Base-by-base conservation (phyloP, 352 stramenopile genomes). In the Aphanomyces invadans region DNA sequence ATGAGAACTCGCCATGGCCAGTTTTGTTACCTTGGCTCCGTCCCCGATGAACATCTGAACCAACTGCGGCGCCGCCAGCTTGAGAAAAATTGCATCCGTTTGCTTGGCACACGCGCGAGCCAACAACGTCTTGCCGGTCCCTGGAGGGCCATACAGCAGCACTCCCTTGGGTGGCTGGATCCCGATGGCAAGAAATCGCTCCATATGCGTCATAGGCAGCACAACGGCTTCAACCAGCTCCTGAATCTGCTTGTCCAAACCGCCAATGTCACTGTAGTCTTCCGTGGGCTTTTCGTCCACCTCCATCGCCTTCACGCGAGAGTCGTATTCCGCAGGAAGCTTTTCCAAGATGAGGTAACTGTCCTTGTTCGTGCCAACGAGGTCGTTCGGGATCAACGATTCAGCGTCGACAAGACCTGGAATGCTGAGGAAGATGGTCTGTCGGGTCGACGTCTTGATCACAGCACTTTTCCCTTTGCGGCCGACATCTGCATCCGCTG, bases 11-110 rank as follows among this genome's bases (percentile, higher is more conserved):
- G 39, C 26, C 9, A 28, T 61, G 59, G 46, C 21, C 53, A 54
- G 12, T 32, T 29, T 23, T 62, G 62, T 55, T 49, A 73, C 74
- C 74, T 89, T 99, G 15, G 97, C 95, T 29, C 97, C 97, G 67
- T 99, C 97, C 62, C 97, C 97, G 72, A 99, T 99, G 71, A 98
- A 99, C 96, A 99, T 99, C 75, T 98, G 87, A 33, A 99, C 96
- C 28, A 99, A 80, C 74, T 99, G 95, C n/a, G 96, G 96, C 9
- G 95, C 97, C 2, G 96, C 95, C 44, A 99, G 76, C 79, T 99
- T 99, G 31, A 99, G 75, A 77, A 99, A 99, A 45, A 99, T 96
- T 3, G 96, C 96, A 72, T 99, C 96, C 11, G 95, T 99, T 71
- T 99, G 92, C 74, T 99, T 99, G 19, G 97, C 96, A 76, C 96